Conservation (phyloP, 2,329 filamentous ascomycete genomes). For the Phyllosticta citribraziliensis region DNA sequence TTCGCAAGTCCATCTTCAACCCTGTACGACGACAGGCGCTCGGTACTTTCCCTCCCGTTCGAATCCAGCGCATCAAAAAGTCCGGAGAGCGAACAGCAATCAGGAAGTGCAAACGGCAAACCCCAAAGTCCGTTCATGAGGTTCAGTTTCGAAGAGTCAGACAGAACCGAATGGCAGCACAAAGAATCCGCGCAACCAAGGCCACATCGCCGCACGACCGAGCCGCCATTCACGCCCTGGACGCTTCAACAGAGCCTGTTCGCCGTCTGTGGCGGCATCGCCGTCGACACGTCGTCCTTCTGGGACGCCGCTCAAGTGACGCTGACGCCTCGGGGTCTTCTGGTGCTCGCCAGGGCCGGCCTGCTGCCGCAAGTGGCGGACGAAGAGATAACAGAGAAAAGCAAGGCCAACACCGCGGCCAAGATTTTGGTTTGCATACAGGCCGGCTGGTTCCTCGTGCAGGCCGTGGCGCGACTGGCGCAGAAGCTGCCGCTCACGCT, state of each 20-base stretch:
- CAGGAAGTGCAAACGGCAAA: too few relatives aligned
- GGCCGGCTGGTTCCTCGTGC: slow-evolving; percentile 29
- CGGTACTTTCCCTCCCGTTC: too few relatives aligned
- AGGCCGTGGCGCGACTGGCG: slow-evolving; percentile 24
- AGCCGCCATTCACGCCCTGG: not conserved
- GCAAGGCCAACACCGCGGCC: slow-evolving; percentile 16
- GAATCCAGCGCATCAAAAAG: too few relatives aligned
- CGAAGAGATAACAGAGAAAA: slow-evolving; percentile 14
- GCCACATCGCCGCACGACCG: not conserved
- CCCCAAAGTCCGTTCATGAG: too few relatives aligned
- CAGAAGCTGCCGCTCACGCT: slow-evolving; percentile 28
- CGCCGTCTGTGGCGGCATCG: slow-evolving; percentile 16
- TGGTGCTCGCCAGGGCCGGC: slow-evolving; percentile 13
- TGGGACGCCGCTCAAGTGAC: slow-evolving; percentile 9
- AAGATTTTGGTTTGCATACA: slow-evolving; percentile 28
- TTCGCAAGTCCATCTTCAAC: too few relatives aligned
- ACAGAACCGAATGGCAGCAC: too few relatives aligned
- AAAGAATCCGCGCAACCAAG: not conserved
- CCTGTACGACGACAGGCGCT: too few relatives aligned
- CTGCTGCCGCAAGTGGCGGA: slow-evolving; percentile 13
- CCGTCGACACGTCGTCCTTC: slow-evolving; percentile 12
- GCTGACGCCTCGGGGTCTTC: slow-evolving; percentile 14
- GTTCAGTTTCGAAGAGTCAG: too few relatives aligned
- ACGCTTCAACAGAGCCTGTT: slow-evolving; percentile 15
- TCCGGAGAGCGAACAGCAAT: too few relatives aligned